Conservation (phyloP, 2,329 filamentous ascomycete species). For the Colletotrichum musicola region DNA sequence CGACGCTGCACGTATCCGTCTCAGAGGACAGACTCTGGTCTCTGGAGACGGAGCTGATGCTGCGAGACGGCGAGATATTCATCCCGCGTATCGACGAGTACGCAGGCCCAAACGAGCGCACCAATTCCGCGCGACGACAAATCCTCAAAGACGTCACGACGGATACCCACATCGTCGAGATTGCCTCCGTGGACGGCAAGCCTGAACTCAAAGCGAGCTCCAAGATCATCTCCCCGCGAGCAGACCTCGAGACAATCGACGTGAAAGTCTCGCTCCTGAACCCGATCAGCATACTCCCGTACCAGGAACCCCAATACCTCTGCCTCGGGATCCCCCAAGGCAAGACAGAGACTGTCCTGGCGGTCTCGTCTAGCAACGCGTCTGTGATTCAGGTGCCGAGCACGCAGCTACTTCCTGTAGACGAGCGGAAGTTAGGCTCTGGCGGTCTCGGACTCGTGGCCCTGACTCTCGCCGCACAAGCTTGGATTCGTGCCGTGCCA, state of each 20-base stretch:
- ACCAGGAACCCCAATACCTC: neutral
- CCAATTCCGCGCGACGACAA: constrained; percentile 10
- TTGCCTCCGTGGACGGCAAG: neutral
- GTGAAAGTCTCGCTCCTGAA: neutral
- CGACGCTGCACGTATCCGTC: neutral
- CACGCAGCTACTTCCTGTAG: neutral
- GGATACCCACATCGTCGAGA: neutral
- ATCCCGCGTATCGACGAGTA: constrained; percentile 3
- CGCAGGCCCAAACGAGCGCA: constrained; percentile 5
- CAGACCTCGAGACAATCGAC: neutral
- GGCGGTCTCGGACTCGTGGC: neutral
- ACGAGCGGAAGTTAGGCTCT: neutral
- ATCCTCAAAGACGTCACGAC: constrained; percentile 11
- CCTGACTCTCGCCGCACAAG: neutral
- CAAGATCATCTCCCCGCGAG: neutral
- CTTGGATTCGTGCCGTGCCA: constrained; percentile 13
- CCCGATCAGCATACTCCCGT: neutral
- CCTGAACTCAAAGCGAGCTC: neutral
- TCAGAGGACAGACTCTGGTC: neutral
- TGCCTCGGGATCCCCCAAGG: neutral
- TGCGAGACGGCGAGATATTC: neutral
- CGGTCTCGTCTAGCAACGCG: neutral
- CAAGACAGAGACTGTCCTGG: neutral
- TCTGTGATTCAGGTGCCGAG: neutral
- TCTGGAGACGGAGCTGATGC: constrained; percentile 3